Evolutionary conservation across 352 stramenopile species (phyloP), one percentile per base, ranked within the genome.

Genomic region (Pythium pectinolyticum): DNA sequence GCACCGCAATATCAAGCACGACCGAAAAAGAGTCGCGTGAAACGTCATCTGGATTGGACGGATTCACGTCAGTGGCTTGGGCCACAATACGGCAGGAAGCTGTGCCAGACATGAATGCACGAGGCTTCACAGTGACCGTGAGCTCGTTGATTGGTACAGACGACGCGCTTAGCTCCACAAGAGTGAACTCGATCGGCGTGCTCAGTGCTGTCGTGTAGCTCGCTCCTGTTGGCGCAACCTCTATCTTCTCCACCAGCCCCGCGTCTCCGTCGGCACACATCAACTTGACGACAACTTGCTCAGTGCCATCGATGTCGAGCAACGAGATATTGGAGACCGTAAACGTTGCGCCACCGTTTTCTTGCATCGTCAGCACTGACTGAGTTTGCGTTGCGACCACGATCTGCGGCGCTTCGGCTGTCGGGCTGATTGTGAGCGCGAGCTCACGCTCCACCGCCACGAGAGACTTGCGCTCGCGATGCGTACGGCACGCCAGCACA

Each of bases 401-500:
- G 28, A 69, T 52, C 6, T 35, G 55, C 20, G 62, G 62, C 11
- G 62, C 48, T 22, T 64, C 48, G 3, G 62, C 55, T 8, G 27
- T 37, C 27, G 62, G 62, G 15, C 25, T 40, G 24, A 69, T 34
- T 22, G 54, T 69, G 30, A 69, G 15, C 14, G 24, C 28, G 0
- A 69, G 3, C 14, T 15, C 25, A 2, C 24, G 28, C 12, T 69
- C 62, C 11, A 69, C 39, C 10, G 27, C 54, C 22, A 69, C 24
- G 3, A 69, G 55, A 5, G 62, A 64, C 25, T 69, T 69, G 2
- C 62, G 54, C 32, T 69, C 62, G 5, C 62, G 54, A 35, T 64
- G 31, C 8, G 41, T 64, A 32, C 62, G 54, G 30, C 62, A 69
- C 10, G 28, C 12, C 2, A 69, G 41, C 6, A 65, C 39, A 5